Evolutionary conservation across 2,329 filamentous ascomycete genomes (phyloP).

Genomic region (Nemania sp.): DNA sequence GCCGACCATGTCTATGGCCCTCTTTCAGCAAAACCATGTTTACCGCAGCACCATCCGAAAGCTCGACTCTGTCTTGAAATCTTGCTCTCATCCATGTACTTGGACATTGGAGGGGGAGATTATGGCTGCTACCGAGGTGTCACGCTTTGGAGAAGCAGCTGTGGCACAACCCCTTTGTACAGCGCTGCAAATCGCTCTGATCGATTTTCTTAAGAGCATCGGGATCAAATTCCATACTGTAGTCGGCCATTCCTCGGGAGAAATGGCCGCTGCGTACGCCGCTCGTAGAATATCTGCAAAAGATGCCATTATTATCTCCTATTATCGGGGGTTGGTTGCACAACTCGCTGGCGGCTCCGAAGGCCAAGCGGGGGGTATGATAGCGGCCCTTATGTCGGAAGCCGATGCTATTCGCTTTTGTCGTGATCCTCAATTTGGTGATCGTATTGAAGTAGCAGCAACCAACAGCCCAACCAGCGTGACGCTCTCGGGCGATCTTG

Average conservation of each 20-base stretch:
- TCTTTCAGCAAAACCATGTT: conserved; percentile 35
- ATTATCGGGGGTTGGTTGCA: conserved; percentile 37
- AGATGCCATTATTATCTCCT: conserved; percentile 39
- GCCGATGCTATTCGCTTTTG: conserved; percentile 34
- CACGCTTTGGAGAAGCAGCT: conserved; percentile 43
- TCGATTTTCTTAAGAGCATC: conserved; percentile 39
- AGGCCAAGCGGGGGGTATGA: conserved; percentile 37
- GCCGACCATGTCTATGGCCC: conserved; percentile 39
- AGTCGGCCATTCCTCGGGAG: conserved; percentile 38
- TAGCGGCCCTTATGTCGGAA: conserved; percentile 35
- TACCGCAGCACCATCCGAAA: conserved; percentile 41
- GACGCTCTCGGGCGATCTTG: conserved; percentile 38
- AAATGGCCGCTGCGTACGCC: conserved; percentile 41
- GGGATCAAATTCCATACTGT: conserved; percentile 39
- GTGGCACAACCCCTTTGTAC: conserved; percentile 57
- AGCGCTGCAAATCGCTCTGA: conserved; percentile 54
- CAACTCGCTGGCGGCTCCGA: conserved; percentile 28
- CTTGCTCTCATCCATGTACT: conserved; percentile 30
- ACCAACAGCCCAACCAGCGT: conserved; percentile 35
- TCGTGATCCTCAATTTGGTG: conserved; percentile 24
- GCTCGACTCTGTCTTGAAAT: conserved; percentile 38
- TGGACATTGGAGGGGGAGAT: conserved; percentile 44
- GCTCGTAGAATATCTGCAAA: conserved; percentile 34
- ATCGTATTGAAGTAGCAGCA: conserved; percentile 35
- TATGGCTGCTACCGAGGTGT: conserved; percentile 32